Evolutionary conservation across 345 rosid genomes (phyloP).

Genomic region (Brassica carinata): DNA sequence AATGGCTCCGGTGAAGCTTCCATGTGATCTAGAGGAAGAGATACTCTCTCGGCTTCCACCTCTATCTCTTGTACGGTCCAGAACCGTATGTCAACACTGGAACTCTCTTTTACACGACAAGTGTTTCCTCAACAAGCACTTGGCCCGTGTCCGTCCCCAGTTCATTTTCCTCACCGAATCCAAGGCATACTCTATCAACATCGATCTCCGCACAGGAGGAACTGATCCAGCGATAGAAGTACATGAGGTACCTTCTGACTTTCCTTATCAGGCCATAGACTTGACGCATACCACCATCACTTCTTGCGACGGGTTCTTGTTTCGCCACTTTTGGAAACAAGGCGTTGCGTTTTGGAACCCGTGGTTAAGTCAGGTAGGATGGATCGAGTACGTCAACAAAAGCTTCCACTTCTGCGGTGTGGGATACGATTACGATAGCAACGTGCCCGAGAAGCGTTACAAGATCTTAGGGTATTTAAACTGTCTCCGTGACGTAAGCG

Average conservation of each 20-base stretch:
- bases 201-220: neutral
- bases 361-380: neutral
- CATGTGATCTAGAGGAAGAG: slow-evolving; percentile 6
- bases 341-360: neutral
- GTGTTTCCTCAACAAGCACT: neutral
- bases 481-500: neutral
- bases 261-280: neutral
- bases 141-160: neutral
- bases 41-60: slow-evolving; percentile 18
- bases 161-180: neutral
- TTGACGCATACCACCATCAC: neutral
- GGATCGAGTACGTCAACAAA: neutral
- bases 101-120: slow-evolving; percentile 3
- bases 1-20: slow-evolving; percentile 7
- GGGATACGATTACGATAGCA: slow-evolving; percentile 15
- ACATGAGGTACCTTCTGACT: neutral
- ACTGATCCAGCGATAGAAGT: neutral
- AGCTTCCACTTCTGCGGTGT: neutral
- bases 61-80: neutral
- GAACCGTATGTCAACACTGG: slow-evolving; percentile 3
- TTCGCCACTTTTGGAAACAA: neutral
- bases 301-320: slow-evolving; percentile 4
- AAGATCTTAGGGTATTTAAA: slow-evolving; percentile 13
- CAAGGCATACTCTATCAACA: neutral
- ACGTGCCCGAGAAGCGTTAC: neutral